Evolutionary conservation across 352 stramenopile genomes (phyloP), one percentile per base, ranked within the genome.

Genomic region (Porosira glacialis): DNA sequence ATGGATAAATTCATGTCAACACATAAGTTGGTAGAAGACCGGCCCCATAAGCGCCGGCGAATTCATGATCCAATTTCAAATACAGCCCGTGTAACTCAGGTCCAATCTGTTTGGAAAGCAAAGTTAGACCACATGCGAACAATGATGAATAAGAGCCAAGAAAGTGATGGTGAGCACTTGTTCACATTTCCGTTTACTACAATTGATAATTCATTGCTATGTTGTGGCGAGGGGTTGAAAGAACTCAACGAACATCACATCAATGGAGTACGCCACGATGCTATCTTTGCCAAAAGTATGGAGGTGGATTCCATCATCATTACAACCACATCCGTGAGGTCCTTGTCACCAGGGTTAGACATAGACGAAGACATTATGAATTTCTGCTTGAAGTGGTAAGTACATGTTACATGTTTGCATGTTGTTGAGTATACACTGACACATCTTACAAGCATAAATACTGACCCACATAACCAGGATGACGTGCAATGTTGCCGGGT

Each of bases 91-190:
- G 19, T 26, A 11, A 6, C 35, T 15, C 41, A 50, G 17, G 11
- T 50, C 13, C 2, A 50, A 26, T 50, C 41, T 22, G 41, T 50
- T 11, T 50, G 41, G 41, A 50, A 50, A 10, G 41, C 41, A 50
- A 50, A 50, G 11, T 15, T 50, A 30, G 41, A 50, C 26, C 41
- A 50, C 11, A 50, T 50, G 4, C 4, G 4, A 10, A 10, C 30
- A 36, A 36, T 10, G 10, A 36, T 10, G 4, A 36, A 10, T 10
- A 4, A 10, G 4, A 36, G 10, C 10, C 30, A 36, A 36, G 30
- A 10, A 36, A 36, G 4, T 36, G 30, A 36, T 10, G 4, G 30
- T 10, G 41, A 50, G 17, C 41, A 50, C 41, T 15, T 50, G 17
- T 50, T 50, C 11, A 50, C 41, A 26, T 50, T 15, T 26, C 41